These are phyloP conservation scores for Gracilaria caudata DNA, from an alignment of 23 red algal genomes.

Conservation along the genomic window DNA sequence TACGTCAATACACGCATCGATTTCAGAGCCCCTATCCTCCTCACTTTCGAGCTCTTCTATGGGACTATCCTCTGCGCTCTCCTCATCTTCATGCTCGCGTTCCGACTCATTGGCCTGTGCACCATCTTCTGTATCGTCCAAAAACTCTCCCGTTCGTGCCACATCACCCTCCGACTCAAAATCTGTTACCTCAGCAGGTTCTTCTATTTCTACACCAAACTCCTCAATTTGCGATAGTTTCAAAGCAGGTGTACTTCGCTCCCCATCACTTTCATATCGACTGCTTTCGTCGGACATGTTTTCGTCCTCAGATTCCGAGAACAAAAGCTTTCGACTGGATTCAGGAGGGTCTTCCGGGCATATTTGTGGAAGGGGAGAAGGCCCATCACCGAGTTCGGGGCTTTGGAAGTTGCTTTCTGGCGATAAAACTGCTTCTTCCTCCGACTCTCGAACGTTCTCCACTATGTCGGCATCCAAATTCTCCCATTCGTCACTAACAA, in stretches of 20 bases:
- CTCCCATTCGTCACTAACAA: not conserved
- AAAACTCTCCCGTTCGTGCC: not conserved
- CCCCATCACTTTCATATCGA: constrained; percentile 8
- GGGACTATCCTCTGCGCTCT: not conserved
- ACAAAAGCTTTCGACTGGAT: not conserved
- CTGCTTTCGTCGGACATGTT: constrained; percentile 22
- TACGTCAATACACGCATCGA: not conserved
- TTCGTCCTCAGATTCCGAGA: constrained; percentile 5
- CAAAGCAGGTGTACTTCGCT: constrained; percentile 6
- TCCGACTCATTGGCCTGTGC: not conserved
- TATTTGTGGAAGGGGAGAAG: not conserved
- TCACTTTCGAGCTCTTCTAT: not conserved
- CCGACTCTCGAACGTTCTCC: not conserved
- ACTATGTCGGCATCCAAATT: not conserved
- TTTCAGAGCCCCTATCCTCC: not conserved
- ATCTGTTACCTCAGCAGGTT: not conserved
- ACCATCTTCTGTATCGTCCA: not conserved
- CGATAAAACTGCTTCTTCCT: not conserved
- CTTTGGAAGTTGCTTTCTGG: constrained; percentile 24
- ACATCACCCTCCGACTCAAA: not conserved
- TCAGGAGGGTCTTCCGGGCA: not conserved
- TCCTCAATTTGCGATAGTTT: not conserved
- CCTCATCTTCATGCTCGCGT: not conserved
- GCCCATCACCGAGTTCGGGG: constrained; percentile 2
- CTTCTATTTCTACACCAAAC: constrained; percentile 14